Base-by-base conservation (phyloP, 2,329 filamentous ascomycete species). In the Thelonectria rubi region DNA sequence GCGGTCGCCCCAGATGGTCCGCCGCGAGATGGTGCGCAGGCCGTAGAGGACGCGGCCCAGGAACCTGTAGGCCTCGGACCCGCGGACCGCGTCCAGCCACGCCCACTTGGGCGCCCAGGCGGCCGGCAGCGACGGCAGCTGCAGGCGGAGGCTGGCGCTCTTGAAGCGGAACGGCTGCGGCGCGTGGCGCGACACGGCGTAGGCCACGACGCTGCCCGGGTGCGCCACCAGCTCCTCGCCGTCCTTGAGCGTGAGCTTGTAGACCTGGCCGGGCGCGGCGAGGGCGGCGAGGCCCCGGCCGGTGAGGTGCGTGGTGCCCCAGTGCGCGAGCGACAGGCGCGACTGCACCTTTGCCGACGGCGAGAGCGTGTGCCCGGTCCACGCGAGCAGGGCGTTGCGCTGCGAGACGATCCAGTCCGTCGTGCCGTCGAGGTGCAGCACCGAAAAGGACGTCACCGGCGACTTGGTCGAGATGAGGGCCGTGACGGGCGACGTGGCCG, bases 381-480 rank as follows among this genome's bases (percentile, higher is more conserved):
- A 99, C 56, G 95, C 95, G n/a, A 98, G 83, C 55, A 99, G 83
- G 1, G 93, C 93, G 67, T 92, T 90, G 64, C 92, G 86, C 75
- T 98, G 94, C 7, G 92, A 86, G 9, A 99, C 82, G 82, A 97
- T 92, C 94, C 95, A 99, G 79, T 99, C 95, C 60, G 93, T 89
- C 5, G 93, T 93, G 60, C 95, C 95, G 80, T 99, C 93, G 52
- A 99, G 86, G 74, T 94, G 91, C 24, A 99, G 84, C 8, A 97
- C 88, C 12, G 91, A 89, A 69, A 99, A 94, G 6, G 93, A 94
- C 1, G 94, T 95, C 54, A 90, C 88, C 5, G 92, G 88, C 5
- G 93, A 93, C 75, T 93, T 95, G 21, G 94, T 93, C 30, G 92
- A 91, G 69, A 99, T 91, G 65, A 99, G 82, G 32, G 93, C 93